Evolutionary conservation across 495 filamentous ascomycete genomes (phyloP).

Genomic region (Podospora didyma): DNA sequence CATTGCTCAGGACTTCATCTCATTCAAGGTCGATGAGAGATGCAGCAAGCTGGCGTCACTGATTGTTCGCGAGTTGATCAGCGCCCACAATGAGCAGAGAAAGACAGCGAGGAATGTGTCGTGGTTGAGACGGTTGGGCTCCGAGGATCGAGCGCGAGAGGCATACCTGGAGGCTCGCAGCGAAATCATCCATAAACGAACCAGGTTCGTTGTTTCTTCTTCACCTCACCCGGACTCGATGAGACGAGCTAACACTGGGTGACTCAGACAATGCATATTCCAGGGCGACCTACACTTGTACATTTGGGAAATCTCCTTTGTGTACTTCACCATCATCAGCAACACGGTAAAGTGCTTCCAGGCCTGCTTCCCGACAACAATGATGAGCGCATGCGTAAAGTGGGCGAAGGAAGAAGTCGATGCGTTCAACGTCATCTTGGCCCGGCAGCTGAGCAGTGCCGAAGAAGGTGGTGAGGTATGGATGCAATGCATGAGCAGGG

Average conservation of each 20-base stretch:
- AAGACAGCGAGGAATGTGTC: conserved; percentile 68
- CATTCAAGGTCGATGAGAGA: conserved; percentile 81
- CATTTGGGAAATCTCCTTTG: conserved; percentile 92
- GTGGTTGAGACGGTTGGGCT: conserved; percentile 83
- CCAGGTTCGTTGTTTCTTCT: conserved; percentile 55
- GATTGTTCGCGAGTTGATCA: conserved; percentile 68
- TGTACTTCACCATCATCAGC: conserved; percentile 90
- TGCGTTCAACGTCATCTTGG: conserved; percentile 78
- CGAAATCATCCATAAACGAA: conserved; percentile 71
- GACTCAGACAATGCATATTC: conserved; percentile 77
- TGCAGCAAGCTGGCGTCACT: conserved; percentile 72
- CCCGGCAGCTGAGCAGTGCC: conserved; percentile 74
- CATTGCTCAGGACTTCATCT: conserved; percentile 84
- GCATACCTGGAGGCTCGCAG: conserved; percentile 77
- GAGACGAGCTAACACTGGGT: conserved; percentile 32
- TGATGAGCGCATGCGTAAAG: conserved; percentile 89
- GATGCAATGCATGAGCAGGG: conserved; percentile 78
- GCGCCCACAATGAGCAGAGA: conserved; percentile 64
- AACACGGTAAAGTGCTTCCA: conserved; percentile 89
- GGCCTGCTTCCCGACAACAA: conserved; percentile 76
- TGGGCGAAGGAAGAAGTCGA: conserved; percentile 95
- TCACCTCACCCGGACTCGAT: background rate
- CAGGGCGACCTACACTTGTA: conserved; percentile 88
- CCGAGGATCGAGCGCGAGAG: conserved; percentile 82
- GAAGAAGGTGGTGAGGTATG: conserved; percentile 68